Evolutionary conservation across 176 grass and related monocot genomes (phyloP), one percentile per base, ranked within the genome.

Genomic region (Urochloa ruziziensis): DNA sequence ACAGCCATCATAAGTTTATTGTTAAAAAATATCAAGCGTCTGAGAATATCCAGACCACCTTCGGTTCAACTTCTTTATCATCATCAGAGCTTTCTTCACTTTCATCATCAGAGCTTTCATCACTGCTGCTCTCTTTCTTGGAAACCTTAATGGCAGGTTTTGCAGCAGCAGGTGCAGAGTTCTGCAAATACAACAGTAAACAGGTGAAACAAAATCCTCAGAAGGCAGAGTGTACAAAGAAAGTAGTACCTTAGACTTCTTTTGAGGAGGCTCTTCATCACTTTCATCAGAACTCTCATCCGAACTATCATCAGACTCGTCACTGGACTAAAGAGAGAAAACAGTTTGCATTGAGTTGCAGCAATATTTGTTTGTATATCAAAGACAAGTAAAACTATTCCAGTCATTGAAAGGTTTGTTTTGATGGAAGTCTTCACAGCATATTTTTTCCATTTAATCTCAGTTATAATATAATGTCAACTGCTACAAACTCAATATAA

Each of bases 51-150:
- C 23, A 21, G 9, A 56, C 39, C n/a, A n/a, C n/a, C n/a, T n/a
- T n/a, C n/a, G n/a, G n/a, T 29, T 49, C 47, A 49, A 87, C 62
- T 48, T 40, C 39, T 5, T 87, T 87, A 71, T 66, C 84, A 73
- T 83, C 80, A 74, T 90, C 89, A 30, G 84, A 92, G 82, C 85
- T 88, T 70, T 80, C 91, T 28, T 90, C 88, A 73, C 82, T 90
- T 43, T 82, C 88, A 82, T 88, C 85, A 9, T 72, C 89, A 40
- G 39, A 49, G 77, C 77, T 63, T 62, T 85, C 86, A 65, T 85
- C 85, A 62, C 70, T 75, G 43, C 87, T 89, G 73, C 81, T 91
- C 58, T 60, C 70, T 71, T 89, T 80, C 65, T 91, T 94, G 19
- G 68, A 28, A 66, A 27, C 23, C 35, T 91, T 87, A 39, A 67